phyloP scores from a whole-genome alignment of 768 basidiomycete species.

The Lentinula guzmanii region DNA sequence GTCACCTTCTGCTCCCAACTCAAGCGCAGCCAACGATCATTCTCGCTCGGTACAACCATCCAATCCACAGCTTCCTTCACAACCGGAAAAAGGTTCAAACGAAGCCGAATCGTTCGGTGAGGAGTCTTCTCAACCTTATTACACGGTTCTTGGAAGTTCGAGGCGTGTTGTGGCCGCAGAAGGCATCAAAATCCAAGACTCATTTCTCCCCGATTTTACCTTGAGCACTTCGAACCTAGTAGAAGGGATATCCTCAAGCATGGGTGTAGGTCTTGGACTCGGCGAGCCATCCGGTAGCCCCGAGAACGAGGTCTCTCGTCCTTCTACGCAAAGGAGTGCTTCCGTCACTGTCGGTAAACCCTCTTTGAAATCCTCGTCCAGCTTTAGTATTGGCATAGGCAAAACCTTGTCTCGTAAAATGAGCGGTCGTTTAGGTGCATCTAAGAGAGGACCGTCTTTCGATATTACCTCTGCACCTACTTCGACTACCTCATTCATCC shows the following conservation, averaged over 20 bases:
- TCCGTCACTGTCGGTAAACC: conserved; percentile 1
- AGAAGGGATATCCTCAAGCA: conserved; percentile 8
- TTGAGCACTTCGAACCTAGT: conserved; percentile 4
- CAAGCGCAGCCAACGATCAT: background rate
- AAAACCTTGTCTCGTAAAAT: conserved; percentile 27
- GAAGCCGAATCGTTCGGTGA: background rate
- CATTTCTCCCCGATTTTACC: conserved; percentile 14
- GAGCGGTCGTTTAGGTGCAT: conserved; percentile 24
- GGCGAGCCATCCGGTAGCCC: background rate
- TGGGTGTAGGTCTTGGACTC: conserved; percentile 6
- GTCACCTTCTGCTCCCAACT: background rate
- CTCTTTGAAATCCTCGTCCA: background rate
- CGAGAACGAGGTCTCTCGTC: background rate
- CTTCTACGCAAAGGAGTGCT: background rate
- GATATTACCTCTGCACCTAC: background rate
- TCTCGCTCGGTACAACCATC: background rate
- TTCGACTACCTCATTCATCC: background rate
- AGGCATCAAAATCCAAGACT: conserved; percentile 31
- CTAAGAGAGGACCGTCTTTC: background rate
- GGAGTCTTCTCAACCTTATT: conserved; percentile 34
- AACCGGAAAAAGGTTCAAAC: background rate
- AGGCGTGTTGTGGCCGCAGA: conserved; percentile 39
- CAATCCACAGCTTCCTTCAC: background rate
- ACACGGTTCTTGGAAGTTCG: conserved; percentile 47
- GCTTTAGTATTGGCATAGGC: conserved; percentile 11